Base-by-base conservation (phyloP, 2,329 filamentous ascomycete genomes). In the Xylariaceae sp. region DNA sequence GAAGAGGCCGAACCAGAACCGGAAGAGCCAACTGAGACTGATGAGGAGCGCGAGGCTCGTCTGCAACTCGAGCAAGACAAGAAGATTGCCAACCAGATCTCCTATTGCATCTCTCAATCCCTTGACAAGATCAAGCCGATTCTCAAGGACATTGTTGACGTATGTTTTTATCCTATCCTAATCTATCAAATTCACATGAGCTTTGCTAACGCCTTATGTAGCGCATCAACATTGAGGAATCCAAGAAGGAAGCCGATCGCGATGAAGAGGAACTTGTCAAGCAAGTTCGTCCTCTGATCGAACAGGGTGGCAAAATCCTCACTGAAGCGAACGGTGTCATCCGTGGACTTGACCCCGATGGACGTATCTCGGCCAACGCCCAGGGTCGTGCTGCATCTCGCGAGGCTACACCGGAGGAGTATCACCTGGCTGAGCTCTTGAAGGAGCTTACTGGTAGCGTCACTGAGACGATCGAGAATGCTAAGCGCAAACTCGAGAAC, bases 261-360 rank as follows among this genome's bases (percentile, higher is more conserved):
- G 90, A 96, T 63, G 91, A 96, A 67, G 89, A 96, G 63, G 81
- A 88, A 59, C 82, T 96, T 5, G 90, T 96, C 63, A 83, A 88
- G 66, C 80, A 90, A 50, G 89, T 96, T 61, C 89, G 86, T 69
- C 91, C 91, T 1, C 78, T 96, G 12, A 89, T 96, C 63, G 90
- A 96, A 68, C 87, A 96, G 68, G 90, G 85, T 42, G 81, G 83
- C 47, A 84, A 83, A 58, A 90, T 95, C 64, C 78, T 96, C 12
- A 85, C 86, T 60, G 91, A 96, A 69, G 86, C 87, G 69, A 94
- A 96, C 65, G 90, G 90, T 45, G 78, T 86, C 7, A 89, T 96
- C 61, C 89, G 90, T 32, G 90, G 87, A 6, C 82, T 96, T 45
- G 91, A 96, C 62, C 90, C 91, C 0, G 90, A 95, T 64, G 90